phyloP scores from a whole-genome alignment of 2,329 filamentous ascomycete species.

The Hypoxylon sp. region DNA sequence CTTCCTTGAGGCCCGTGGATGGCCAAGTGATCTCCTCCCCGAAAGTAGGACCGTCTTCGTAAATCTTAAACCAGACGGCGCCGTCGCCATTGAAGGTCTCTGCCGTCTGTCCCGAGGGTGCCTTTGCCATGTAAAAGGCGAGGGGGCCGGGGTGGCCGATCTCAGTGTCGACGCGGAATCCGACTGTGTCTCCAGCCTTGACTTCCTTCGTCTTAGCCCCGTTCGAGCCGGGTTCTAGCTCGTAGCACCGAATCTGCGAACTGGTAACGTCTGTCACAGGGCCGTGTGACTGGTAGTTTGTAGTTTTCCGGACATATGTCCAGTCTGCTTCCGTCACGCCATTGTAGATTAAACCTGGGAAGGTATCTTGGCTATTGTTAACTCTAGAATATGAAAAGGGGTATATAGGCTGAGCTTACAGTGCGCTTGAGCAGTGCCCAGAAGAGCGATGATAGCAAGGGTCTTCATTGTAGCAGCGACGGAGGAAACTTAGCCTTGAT shows the following conservation, averaged over 20 bases:
- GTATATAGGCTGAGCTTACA: conserved; percentile 39
- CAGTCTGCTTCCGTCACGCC: conserved; percentile 53
- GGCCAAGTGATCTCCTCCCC: conserved; percentile 43
- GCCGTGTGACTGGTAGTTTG: conserved; percentile 57
- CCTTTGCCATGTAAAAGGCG: conserved; percentile 53
- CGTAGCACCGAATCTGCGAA: conserved; percentile 57
- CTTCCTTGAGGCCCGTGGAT: conserved; percentile 40
- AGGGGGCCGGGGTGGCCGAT: conserved; percentile 53
- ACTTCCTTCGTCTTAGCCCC: conserved; percentile 54
- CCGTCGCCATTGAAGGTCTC: conserved; percentile 50
- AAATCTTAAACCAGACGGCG: conserved; percentile 55
- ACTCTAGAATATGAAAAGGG: neutral
- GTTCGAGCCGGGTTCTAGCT: conserved; percentile 50
- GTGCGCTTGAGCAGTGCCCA: conserved; percentile 49
- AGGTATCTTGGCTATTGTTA: conserved; percentile 48
- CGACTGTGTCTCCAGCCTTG: conserved; percentile 55
- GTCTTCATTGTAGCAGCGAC: conserved; percentile 43
- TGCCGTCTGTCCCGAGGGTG: conserved; percentile 47
- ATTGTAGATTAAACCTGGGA: conserved; percentile 49
- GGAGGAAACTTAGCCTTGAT: neutral
- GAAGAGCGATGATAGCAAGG: conserved; percentile 41
- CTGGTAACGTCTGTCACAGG: conserved; percentile 55
- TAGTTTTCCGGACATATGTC: conserved; percentile 56
- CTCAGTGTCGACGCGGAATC: conserved; percentile 55
- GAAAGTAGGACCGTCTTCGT: conserved; percentile 49